phyloP scores from a whole-genome alignment of 2,329 filamentous ascomycete genomes.

The Dothideomycetes sp. region DNA sequence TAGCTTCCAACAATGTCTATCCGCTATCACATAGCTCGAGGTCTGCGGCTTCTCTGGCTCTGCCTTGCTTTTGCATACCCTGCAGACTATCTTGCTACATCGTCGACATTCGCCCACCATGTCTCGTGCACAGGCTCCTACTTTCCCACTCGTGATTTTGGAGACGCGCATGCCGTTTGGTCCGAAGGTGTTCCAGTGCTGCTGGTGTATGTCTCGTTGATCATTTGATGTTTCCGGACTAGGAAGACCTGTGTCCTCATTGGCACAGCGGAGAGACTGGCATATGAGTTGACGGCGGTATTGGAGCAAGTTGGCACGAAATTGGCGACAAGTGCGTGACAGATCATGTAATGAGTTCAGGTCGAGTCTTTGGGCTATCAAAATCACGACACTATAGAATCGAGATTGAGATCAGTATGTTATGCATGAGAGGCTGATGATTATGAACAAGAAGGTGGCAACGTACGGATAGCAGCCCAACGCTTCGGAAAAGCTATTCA shows the following conservation, averaged over 20 bases:
- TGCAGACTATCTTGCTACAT: constrained; percentile 68
- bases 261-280: constrained; percentile 68
- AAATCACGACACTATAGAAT: constrained; percentile 56
- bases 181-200: constrained; percentile 16
- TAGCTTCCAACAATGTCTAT: no score
- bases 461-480: constrained; percentile 60
- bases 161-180: constrained; percentile 19
- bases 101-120: constrained; percentile 74
- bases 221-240: constrained; percentile 41
- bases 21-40: not conserved
- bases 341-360: constrained; percentile 79
- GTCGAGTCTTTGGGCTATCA: constrained; percentile 68
- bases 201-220: constrained; percentile 14
- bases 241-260: constrained; percentile 49
- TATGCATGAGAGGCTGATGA: not conserved
- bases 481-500: constrained; percentile 49
- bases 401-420: constrained; percentile 17
- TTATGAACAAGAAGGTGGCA: constrained; percentile 9
- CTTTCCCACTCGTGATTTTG: constrained; percentile 50
- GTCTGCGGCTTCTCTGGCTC: not conserved
- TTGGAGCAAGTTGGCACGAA: constrained; percentile 67
- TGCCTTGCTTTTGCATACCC: constrained; percentile 42
- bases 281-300: constrained; percentile 63
- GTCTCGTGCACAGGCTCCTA: constrained; percentile 72
- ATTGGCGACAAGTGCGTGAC: constrained; percentile 68